A percentile compares a stretch with the other conserved stretches of the same genome.
Conservation (phyloP, 2,329 filamentous ascomycete genomes). For the Nothopassalora personata region DNA sequence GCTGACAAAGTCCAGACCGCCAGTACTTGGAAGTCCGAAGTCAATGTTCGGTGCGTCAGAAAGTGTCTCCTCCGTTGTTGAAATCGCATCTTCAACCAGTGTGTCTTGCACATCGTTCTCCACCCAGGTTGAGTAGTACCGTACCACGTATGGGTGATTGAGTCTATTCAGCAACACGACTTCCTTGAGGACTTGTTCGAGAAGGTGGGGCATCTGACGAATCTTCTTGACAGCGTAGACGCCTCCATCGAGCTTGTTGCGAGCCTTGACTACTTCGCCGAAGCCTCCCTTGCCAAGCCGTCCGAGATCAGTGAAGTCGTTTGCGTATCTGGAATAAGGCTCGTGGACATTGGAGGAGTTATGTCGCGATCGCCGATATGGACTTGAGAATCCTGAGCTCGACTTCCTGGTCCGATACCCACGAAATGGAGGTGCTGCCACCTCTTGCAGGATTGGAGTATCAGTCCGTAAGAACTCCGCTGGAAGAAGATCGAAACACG, state of each 20-base stretch:
- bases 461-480: slow-evolving; percentile 52
- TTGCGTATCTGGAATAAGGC: slow-evolving; percentile 67
- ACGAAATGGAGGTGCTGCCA: slow-evolving; percentile 4
- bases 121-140: slow-evolving; percentile 94
- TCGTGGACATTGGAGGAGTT: slow-evolving; percentile 29
- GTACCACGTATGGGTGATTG: slow-evolving; percentile 80
- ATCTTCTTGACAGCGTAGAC: slow-evolving; percentile 98
- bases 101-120: slow-evolving; percentile 54
- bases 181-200: slow-evolving; percentile 78
- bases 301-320: slow-evolving; percentile 87
- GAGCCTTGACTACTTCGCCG: slow-evolving; percentile 90
- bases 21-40: slow-evolving; percentile 60
- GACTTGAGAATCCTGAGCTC: slow-evolving; percentile 23
- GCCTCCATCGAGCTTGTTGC: slow-evolving; percentile 88
- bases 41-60: slow-evolving; percentile 55
- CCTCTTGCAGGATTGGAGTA: slow-evolving; percentile 37
- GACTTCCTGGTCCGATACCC: slow-evolving; percentile 7
- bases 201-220: slow-evolving; percentile 63
- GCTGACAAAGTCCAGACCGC: slow-evolving; percentile 88
- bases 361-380: slow-evolving; percentile 28
- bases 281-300: slow-evolving; percentile 89
- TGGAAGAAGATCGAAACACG: slow-evolving; percentile 67
- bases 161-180: slow-evolving; percentile 86
- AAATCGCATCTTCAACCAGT: slow-evolving; percentile 20
- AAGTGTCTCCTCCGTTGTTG: slow-evolving; percentile 3